phyloP scores from a whole-genome alignment of 2,329 filamentous ascomycete genomes.

The Neospermospora avenae region DNA sequence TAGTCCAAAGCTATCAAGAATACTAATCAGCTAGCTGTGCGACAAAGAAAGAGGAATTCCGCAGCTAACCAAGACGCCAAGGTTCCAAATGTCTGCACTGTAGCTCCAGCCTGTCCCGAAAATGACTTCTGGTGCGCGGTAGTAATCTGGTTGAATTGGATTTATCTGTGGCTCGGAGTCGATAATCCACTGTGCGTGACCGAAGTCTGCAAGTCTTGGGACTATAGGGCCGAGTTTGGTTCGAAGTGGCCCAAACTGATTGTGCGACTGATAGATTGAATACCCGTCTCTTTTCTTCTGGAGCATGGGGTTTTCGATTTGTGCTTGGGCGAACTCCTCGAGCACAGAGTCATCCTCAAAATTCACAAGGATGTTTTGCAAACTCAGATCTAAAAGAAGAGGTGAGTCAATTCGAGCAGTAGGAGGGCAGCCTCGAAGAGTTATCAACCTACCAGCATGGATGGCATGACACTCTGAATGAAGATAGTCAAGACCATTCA shows the following conservation, averaged over 20 bases:
- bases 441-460: slow-evolving; percentile 8
- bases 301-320: slow-evolving; percentile 9
- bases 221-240: slow-evolving; percentile 5
- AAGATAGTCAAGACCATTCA: slow-evolving; percentile 13
- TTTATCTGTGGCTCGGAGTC: slow-evolving; percentile 7
- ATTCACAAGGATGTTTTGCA: slow-evolving; percentile 18
- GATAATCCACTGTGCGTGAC: slow-evolving; percentile 10
- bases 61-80: slow-evolving; percentile 33
- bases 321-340: slow-evolving; percentile 11
- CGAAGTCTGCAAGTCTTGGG: slow-evolving; percentile 14
- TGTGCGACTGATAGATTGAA: slow-evolving; percentile 13
- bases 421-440: background rate
- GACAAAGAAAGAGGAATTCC: background rate
- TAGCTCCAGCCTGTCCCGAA: slow-evolving; percentile 35
- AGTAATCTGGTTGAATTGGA: slow-evolving; percentile 27
- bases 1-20: slow-evolving; percentile 13
- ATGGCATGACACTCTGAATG: slow-evolving; percentile 10
- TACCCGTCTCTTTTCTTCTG: slow-evolving; percentile 1
- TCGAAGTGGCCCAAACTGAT: slow-evolving; percentile 16
- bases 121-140: slow-evolving; percentile 36
- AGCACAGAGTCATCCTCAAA: slow-evolving; percentile 19
- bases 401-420: background rate
- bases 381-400: slow-evolving; percentile 12
- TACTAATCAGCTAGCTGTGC: background rate
- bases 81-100: slow-evolving; percentile 37